These are phyloP conservation scores for Lomentospora prolificans DNA, from an alignment of 2,329 filamentous ascomycete genomes.

Conservation along the genomic window DNA sequence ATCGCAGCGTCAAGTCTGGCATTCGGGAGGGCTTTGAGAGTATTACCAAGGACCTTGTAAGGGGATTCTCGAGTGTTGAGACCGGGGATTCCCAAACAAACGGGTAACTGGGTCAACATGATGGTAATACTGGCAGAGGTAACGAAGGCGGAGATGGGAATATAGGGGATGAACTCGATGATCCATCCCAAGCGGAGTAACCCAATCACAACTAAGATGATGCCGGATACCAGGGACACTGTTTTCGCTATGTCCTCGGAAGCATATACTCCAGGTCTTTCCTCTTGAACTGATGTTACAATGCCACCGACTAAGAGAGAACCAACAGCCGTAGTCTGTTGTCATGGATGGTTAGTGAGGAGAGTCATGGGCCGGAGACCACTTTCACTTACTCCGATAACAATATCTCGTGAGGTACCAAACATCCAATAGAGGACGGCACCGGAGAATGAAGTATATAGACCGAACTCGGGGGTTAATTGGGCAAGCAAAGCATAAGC, in stretches of 20 bases:
- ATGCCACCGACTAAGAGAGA: constrained; percentile 40
- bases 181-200: constrained; percentile 38
- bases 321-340: constrained; percentile 45
- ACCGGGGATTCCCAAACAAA: constrained; percentile 29
- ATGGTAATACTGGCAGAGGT: constrained; percentile 42
- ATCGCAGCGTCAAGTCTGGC: constrained; percentile 60
- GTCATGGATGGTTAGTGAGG: too few relatives aligned
- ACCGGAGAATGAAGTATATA: constrained; percentile 77
- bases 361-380: too few relatives aligned
- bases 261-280: constrained; percentile 22
- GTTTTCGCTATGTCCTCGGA: constrained; percentile 32
- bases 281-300: constrained; percentile 25
- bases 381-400: constrained; percentile 49
- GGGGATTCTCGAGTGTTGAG: constrained; percentile 35
- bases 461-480: constrained; percentile 57
- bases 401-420: constrained; percentile 77
- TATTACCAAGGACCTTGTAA: constrained; percentile 34
- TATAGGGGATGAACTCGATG: constrained; percentile 40
- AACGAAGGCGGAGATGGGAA: constrained; percentile 40
- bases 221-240: constrained; percentile 34
- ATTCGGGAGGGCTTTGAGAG: constrained; percentile 26
- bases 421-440: constrained; percentile 76
- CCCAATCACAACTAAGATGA: constrained; percentile 33
- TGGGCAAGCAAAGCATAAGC: constrained; percentile 66
- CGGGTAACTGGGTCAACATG: constrained; percentile 35